These are phyloP conservation scores for Cordyceps pruinosa DNA, from an alignment of 2,329 filamentous ascomycete genomes.

Conservation along the genomic window DNA sequence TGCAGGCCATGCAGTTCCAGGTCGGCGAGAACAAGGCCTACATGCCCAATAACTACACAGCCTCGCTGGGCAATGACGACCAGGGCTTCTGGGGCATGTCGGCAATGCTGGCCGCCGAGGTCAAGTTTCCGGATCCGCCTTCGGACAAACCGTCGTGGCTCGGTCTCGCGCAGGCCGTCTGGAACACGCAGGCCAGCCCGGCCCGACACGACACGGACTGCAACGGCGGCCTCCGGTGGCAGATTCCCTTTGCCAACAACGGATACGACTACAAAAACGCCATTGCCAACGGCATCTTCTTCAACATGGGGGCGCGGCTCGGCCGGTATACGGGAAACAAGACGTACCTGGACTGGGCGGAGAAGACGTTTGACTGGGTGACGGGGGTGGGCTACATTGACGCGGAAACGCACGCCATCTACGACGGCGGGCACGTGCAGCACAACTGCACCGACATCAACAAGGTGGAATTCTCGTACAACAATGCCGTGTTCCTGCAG, in stretches of 20 bases:
- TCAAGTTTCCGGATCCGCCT: slow-evolving; percentile 49
- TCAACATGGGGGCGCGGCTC: slow-evolving; percentile 61
- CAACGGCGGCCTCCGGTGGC: slow-evolving; percentile 65
- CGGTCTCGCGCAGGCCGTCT: slow-evolving; percentile 57
- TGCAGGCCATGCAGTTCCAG: slow-evolving; percentile 45
- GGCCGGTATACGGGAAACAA: slow-evolving; percentile 62
- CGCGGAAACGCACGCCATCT: slow-evolving; percentile 49
- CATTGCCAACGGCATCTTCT: slow-evolving; percentile 56
- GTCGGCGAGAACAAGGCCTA: slow-evolving; percentile 46
- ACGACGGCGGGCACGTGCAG: slow-evolving; percentile 48
- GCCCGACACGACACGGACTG: slow-evolving; percentile 52
- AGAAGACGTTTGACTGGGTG: slow-evolving; percentile 58
- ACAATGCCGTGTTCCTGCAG: slow-evolving; percentile 49
- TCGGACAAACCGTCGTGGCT: slow-evolving; percentile 45
- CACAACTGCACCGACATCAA: slow-evolving; percentile 49
- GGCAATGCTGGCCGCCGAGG: slow-evolving; percentile 53
- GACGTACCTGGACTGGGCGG: slow-evolving; percentile 59
- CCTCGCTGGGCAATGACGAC: slow-evolving; percentile 55
- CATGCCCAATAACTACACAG: slow-evolving; percentile 48
- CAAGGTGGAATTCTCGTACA: slow-evolving; percentile 54
- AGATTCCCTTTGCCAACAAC: slow-evolving; percentile 66
- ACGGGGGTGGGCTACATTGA: slow-evolving; percentile 51
- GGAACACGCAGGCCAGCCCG: slow-evolving; percentile 46
- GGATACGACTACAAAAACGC: slow-evolving; percentile 72
- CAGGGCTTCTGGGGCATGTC: slow-evolving; percentile 62